phyloP scores from a whole-genome alignment of 2,329 filamentous ascomycete species.

The Ilyonectria robusta region DNA sequence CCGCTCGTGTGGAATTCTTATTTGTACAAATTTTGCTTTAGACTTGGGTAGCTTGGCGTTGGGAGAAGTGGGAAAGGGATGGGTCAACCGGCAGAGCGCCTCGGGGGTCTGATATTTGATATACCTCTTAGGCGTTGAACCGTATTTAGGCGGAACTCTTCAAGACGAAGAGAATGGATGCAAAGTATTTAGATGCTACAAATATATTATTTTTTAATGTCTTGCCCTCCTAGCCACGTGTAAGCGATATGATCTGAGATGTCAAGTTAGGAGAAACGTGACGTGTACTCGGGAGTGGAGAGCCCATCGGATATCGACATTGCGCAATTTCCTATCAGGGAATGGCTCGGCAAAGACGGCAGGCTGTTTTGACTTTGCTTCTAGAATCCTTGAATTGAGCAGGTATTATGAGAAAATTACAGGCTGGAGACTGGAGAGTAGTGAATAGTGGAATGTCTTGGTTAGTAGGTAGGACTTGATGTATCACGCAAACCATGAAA shows the following conservation, averaged over 20 bases:
- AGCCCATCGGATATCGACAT: neutral
- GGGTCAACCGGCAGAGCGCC: slow-evolving; percentile 16
- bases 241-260: neutral
- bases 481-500: too few relatives aligned
- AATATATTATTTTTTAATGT: neutral
- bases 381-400: neutral
- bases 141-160: neutral
- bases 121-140: neutral
- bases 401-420: neutral
- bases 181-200: neutral
- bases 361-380: neutral
- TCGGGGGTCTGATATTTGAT: neutral
- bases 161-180: neutral
- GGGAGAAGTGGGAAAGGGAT: slow-evolving; percentile 1
- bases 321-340: slow-evolving; percentile 1
- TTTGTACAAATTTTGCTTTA: slow-evolving; percentile 13
- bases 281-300: neutral
- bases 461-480: too few relatives aligned
- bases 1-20: neutral
- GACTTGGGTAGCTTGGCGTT: slow-evolving; percentile 33
- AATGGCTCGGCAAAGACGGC: neutral
- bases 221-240: neutral
- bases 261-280: neutral
- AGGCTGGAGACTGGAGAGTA: neutral
- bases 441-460: neutral